phyloP scores from a whole-genome alignment of 441 rosid genomes.

The Euphorbia celastroides region DNA sequence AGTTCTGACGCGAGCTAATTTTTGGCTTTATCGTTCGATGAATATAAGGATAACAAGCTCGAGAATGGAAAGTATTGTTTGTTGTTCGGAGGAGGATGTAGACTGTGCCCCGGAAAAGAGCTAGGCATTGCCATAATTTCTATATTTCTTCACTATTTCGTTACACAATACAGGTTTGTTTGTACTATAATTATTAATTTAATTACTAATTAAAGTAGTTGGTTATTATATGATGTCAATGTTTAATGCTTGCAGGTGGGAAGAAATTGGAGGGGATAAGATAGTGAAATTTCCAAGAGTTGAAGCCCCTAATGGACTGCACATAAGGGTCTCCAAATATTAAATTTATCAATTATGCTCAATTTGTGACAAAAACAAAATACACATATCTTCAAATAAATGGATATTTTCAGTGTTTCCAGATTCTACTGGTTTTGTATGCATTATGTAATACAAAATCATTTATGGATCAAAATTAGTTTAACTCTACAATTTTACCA shows the following conservation, averaged over 20 bases:
- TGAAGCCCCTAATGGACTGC: conserved; percentile 81
- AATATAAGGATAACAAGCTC: conserved; percentile 46
- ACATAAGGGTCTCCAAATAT: conserved; percentile 44
- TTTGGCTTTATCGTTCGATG: too few species aligned
- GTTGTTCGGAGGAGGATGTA: conserved; percentile 75
- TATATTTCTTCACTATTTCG: conserved; percentile 73
- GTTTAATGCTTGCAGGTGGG: too few species aligned
- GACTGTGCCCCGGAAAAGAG: conserved; percentile 88
- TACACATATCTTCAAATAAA: too few species aligned
- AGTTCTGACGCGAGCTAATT: too few species aligned
- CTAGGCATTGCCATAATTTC: conserved; percentile 75
- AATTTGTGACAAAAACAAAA: not conserved
- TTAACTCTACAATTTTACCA: too few species aligned
- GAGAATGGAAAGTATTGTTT: conserved; percentile 52
- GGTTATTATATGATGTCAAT: too few species aligned
- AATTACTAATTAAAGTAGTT: too few species aligned
- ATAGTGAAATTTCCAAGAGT: conserved; percentile 83
- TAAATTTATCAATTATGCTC: not conserved
- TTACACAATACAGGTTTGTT: conserved; percentile 56
- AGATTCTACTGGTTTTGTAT: too few species aligned
- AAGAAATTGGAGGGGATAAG: conserved; percentile 68
- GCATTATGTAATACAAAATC: too few species aligned
- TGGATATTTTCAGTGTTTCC: too few species aligned
- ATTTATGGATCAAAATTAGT: too few species aligned
- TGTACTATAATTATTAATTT: conserved; percentile 7